Evolutionary conservation across 1,284 basidiomycete genomes (phyloP), one percentile per base, ranked within the genome.

Genomic region (Cryptococcus sp.): DNA sequence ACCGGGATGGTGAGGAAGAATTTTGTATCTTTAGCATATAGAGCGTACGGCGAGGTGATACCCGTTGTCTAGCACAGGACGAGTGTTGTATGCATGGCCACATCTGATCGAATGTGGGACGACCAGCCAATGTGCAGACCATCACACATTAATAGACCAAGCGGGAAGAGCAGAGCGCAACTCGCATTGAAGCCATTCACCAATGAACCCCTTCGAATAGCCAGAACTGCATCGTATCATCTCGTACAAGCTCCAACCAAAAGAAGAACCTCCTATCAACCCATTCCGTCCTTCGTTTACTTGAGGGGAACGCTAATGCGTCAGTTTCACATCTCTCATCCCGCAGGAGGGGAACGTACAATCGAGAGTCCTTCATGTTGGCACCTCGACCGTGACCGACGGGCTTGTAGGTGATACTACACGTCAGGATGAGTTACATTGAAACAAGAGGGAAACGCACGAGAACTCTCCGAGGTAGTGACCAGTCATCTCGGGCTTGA

Each of bases 381-480:
- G 91, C 91, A 84, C 93, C 93, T 72, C 93, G 90, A 82, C 94
- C 94, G 83, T 99, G 95, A 80, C 93, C 93, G 76, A 97, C 94
- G 72, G 94, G 93, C 76, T 86, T 84, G 87, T 97, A 98, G 59
- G 91, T 92, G 78, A 86, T 87, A 43, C 57, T 58, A 42, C n/a
- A 34, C 86, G 51, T 54, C 12, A 56, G 39, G n/a, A n/a, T 37
- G 18, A 24, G 12, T 11, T 4, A 21, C 11, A 24, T 16, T 22
- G 31, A 35, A 34, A 19, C 32, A 25, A 34, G 38, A 21, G 39
- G 19, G 24, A 33, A 9, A 37, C 65, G 63, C 64, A 74, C 65
- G 79, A 79, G 75, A 80, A 80, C 80, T 99, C 94, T 63, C 81
- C 93, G 68, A 98, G 91, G 81, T 98, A 98, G 83, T 94, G 92